These are phyloP conservation scores for Lathyrus sativus DNA, from an alignment of 306 rosid species.

Conservation along the genomic window DNA sequence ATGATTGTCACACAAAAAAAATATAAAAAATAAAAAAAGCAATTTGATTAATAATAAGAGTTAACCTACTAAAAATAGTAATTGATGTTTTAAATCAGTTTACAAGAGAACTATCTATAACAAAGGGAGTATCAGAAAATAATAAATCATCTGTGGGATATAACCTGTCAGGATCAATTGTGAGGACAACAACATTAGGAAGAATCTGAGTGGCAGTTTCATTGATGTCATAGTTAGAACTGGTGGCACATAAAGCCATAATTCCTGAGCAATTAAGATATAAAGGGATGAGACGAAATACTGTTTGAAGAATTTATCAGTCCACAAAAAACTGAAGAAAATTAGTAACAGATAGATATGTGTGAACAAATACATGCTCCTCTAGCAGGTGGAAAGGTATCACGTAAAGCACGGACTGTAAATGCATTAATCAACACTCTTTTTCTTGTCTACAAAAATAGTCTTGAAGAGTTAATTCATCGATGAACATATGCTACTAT, in stretches of 20 bases:
- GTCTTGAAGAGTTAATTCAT: constrained; percentile 37
- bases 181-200: constrained; percentile 89
- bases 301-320: constrained; percentile 19
- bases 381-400: constrained; percentile 93
- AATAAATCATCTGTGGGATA: constrained; percentile 24
- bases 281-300: constrained; percentile 12
- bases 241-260: constrained; percentile 97
- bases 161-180: constrained; percentile 94
- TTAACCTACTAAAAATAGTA: constrained; percentile 27
- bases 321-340: constrained; percentile 30
- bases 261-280: constrained; percentile 63
- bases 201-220: constrained; percentile 95
- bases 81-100: constrained; percentile 19
- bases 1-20: neutral
- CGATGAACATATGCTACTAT: constrained; percentile 30
- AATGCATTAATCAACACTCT: constrained; percentile 97
- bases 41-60: neutral
- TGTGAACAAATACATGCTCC: constrained; percentile 78
- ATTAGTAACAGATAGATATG: constrained; percentile 8
- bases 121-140: constrained; percentile 20
- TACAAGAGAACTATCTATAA: constrained; percentile 31
- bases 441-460: constrained; percentile 83
- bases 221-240: constrained; percentile 84
- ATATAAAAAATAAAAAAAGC: constrained; percentile 11
- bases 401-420: constrained; percentile 98